Conservation (phyloP, 2,329 filamentous ascomycete species). For the Purpureocillium lavendulum region DNA sequence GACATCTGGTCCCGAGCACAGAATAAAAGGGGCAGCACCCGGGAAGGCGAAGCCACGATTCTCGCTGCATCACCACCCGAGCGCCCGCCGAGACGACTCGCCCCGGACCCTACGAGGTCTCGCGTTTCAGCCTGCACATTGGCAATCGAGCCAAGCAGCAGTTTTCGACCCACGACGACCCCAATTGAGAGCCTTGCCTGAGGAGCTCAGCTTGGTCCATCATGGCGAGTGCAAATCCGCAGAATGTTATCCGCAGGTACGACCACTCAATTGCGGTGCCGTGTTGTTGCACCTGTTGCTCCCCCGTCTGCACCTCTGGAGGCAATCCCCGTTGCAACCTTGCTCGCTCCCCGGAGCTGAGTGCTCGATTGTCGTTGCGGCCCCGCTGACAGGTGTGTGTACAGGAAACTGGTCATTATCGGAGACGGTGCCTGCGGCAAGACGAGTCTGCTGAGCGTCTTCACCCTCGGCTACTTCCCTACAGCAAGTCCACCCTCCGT, state of each 20-base stretch:
- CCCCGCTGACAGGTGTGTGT: not conserved
- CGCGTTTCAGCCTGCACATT: no score
- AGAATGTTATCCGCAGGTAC: constrained; percentile 61
- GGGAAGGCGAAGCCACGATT: not conserved
- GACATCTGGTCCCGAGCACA: no score
- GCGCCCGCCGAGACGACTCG: no score
- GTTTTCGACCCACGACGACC: no score
- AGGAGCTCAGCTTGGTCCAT: constrained; percentile 6
- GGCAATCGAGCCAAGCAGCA: no score
- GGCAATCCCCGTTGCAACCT: no score
- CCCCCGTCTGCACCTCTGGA: not conserved
- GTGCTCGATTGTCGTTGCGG: not conserved
- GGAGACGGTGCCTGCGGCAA: constrained; percentile 97
- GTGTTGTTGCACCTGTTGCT: not conserved
- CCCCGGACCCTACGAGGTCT: no score
- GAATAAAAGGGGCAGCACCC: no score
- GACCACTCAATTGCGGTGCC: constrained; percentile 11
- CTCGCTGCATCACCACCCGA: not conserved
- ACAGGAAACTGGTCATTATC: constrained; percentile 92
- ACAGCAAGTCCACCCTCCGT: constrained; percentile 56
- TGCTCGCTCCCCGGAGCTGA: no score
- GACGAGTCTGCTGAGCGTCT: constrained; percentile 93
- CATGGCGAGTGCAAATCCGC: constrained; percentile 37
- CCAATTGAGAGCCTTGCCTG: no score
- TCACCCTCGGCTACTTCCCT: constrained; percentile 95